A percentile compares a stretch with the other conserved stretches of the same genome.
Evolutionary conservation across 805 yeast species (phyloP).

Genomic region (Sugiyamaella mastotermitis): DNA sequence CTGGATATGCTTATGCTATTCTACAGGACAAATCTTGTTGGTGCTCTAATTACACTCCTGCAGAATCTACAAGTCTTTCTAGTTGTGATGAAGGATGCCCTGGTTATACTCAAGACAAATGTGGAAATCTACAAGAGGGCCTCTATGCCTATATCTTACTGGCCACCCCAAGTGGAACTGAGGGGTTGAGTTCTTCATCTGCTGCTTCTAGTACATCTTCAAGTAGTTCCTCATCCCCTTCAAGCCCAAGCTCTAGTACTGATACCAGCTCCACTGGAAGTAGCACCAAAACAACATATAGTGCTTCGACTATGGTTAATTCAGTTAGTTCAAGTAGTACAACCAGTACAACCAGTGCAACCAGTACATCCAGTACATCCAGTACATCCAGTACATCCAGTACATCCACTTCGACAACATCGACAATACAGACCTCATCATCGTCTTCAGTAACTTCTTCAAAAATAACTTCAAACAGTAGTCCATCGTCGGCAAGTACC

Average conservation of each 20-base stretch:
- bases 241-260: conserved; percentile 4
- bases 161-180: conserved; percentile 30
- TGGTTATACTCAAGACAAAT: conserved; percentile 38
- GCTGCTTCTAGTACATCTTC: conserved; percentile 7
- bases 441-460: conserved; percentile 14
- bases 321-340: background rate
- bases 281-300: no score
- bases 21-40: conserved; percentile 49
- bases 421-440: no score
- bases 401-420: conserved; percentile 16
- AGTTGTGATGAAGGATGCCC: conserved; percentile 38
- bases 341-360: conserved; percentile 19
- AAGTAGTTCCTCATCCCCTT: conserved; percentile 4
- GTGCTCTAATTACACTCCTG: conserved; percentile 54
- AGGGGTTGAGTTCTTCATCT: conserved; percentile 14
- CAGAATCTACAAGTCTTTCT: conserved; percentile 30
- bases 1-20: conserved; percentile 47
- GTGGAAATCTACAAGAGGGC: conserved; percentile 39
- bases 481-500: conserved; percentile 10
- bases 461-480: conserved; percentile 14
- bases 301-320: background rate
- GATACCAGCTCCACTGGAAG: conserved; percentile 10
- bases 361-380: conserved; percentile 17
- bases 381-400: conserved; percentile 22
- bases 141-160: conserved; percentile 50